A percentile compares a stretch with the other conserved stretches of the same genome.
phyloP scores from a whole-genome alignment of 2,329 filamentous ascomycete genomes.

The Colletotrichum paranaense region DNA sequence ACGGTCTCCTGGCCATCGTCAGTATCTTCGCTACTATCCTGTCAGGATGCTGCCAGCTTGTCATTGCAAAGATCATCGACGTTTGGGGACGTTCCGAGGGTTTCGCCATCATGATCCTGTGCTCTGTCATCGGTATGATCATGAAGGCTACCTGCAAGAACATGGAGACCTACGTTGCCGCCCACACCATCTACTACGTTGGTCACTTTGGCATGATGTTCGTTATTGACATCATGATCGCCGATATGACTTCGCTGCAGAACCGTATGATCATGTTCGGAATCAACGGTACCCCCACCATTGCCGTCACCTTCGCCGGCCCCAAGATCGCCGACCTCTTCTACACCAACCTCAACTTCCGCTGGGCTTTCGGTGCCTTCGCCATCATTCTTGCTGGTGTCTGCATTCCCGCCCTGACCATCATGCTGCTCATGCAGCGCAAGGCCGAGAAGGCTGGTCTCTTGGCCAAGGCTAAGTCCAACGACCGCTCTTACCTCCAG shows the following conservation, averaged over 20 bases:
- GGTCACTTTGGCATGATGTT: conserved; percentile 59
- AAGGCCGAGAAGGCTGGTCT: conserved; percentile 62
- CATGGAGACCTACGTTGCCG: conserved; percentile 69
- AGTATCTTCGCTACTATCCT: conserved; percentile 67
- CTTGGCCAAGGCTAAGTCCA: conserved; percentile 29
- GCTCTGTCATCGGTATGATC: conserved; percentile 65
- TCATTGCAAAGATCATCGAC: conserved; percentile 61
- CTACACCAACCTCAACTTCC: conserved; percentile 50
- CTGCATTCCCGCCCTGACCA: conserved; percentile 47
- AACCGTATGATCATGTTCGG: conserved; percentile 57
- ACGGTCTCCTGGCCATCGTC: conserved; percentile 74
- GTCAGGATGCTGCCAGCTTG: conserved; percentile 50
- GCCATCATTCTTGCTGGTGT: conserved; percentile 69
- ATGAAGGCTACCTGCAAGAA: conserved; percentile 72
- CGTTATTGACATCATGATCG: conserved; percentile 54
- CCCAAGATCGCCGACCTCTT: conserved; percentile 53
- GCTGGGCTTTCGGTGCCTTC: conserved; percentile 70
- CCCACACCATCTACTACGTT: conserved; percentile 72
- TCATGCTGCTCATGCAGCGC: conserved; percentile 50
- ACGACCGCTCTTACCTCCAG: conserved; percentile 24
- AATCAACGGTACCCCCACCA: conserved; percentile 54
- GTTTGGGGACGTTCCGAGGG: conserved; percentile 61
- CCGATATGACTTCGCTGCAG: conserved; percentile 55
- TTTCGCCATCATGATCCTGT: conserved; percentile 53
- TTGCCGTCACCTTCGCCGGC: conserved; percentile 58